Evolutionary conservation across 106 monocot species (phyloP), one percentile per base, ranked within the genome.

Genomic region (Hemerocallis citrina): DNA sequence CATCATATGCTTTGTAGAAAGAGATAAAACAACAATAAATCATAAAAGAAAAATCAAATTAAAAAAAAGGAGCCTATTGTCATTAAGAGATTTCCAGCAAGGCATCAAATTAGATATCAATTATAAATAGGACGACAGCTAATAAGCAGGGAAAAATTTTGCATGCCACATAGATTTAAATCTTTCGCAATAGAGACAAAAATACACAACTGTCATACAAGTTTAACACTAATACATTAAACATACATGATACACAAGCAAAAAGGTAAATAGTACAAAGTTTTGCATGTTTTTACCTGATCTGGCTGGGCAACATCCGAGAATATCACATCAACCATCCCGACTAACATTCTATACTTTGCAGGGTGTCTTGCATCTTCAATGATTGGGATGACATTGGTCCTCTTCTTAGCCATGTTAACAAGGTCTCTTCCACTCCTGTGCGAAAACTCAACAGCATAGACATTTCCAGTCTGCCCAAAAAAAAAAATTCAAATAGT

Each of bases 291-390:
- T 38, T 28, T 55, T 72, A 91, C 96, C 96, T 98, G 96, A 57
- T 98, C 96, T 2, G 96, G 96, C 38, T 98, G 96, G 1, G 96
- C 96, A 74, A 98, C 96, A 82, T 98, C 96, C 60, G 96, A 98
- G 62, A 98, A 98, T 40, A 98, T 82, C 57, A 91, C 84, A 85
- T 98, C 96, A 23, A 98, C 96, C 91, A 98, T 98, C 54, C 91
- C 81, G 32, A 98, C 96, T 67, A 98, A 51, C 96, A 98, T 91
- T 10, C 96, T 37, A 39, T 98, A 98, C 44, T 85, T 90, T 3
- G 96, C 72, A 66, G 96, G 96, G 82, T 98, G 96, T 32, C 96
- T 87, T 19, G 96, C 96, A 79, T 98, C 96, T 59, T 98, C 96
- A 37, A 98, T 88, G 23, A 98, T 98, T 7, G 96, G 96, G 21